Percentiles rank a stretch among this genome's conserved stretches.
Conservation (phyloP, 1,139 yeast genomes). For the Taphrina flavorubra region DNA sequence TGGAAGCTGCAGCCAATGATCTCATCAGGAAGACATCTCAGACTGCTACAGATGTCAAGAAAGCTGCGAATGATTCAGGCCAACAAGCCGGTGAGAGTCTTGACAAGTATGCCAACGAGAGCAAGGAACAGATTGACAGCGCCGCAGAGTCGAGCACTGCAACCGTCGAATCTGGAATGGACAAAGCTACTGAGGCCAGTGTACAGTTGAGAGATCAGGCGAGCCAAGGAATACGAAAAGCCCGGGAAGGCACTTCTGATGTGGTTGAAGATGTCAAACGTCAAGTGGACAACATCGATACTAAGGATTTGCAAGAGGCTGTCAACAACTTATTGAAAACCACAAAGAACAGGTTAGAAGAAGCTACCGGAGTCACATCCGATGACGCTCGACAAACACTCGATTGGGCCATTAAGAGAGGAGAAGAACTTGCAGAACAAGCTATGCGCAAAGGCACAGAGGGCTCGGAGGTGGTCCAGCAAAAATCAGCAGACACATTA, state of each 20-base stretch:
- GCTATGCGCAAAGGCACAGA: conserved; percentile 23
- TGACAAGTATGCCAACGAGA: background rate
- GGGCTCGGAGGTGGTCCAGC: conserved; percentile 13
- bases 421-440: conserved; percentile 34
- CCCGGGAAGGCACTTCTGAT: conserved; percentile 6
- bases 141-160: background rate
- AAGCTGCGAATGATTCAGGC: background rate
- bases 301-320: conserved; percentile 28
- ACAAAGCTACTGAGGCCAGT: conserved; percentile 35
- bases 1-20: conserved; percentile 30
- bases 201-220: conserved; percentile 34
- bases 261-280: conserved; percentile 2
- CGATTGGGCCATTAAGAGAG: conserved; percentile 29
- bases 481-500: conserved; percentile 23
- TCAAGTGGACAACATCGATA: conserved; percentile 12
- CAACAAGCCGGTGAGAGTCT: background rate
- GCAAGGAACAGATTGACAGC: background rate
- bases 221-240: conserved; percentile 30
- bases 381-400: conserved; percentile 27
- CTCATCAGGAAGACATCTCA: conserved; percentile 10
- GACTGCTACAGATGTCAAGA: conserved; percentile 5
- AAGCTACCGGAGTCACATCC: conserved; percentile 33
- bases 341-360: conserved; percentile 17
- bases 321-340: conserved; percentile 24
- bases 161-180: conserved; percentile 1